These are phyloP conservation scores for Aspergillus floridensis DNA, from an alignment of 2,329 filamentous ascomycete genomes.

Conservation along the genomic window DNA sequence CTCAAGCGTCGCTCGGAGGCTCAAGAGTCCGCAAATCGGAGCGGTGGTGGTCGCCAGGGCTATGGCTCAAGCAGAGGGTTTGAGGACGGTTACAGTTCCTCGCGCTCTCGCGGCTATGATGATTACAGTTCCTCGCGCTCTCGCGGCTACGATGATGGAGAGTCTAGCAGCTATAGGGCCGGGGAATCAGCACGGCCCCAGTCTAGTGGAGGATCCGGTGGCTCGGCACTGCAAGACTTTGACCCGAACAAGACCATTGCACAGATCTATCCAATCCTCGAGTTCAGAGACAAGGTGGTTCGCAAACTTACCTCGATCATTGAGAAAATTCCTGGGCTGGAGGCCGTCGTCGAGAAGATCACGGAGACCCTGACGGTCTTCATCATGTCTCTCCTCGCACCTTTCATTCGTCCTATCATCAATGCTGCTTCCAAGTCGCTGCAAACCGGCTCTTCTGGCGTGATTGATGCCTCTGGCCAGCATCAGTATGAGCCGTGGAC, in stretches of 20 bases:
- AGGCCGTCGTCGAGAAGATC: slow-evolving; percentile 87
- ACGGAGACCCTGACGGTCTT: slow-evolving; percentile 91
- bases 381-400: slow-evolving; percentile 83
- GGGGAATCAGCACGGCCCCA: slow-evolving; percentile 23
- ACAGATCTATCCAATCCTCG: slow-evolving; percentile 91
- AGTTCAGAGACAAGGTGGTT: slow-evolving; percentile 92
- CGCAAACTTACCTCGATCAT: slow-evolving; percentile 81
- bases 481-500: slow-evolving; percentile 79
- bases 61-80: slow-evolving; percentile 23
- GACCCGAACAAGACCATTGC: slow-evolving; percentile 73
- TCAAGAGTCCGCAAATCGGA: slow-evolving; percentile 60
- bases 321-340: slow-evolving; percentile 86
- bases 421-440: slow-evolving; percentile 77
- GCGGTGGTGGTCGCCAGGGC: slow-evolving; percentile 31
- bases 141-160: slow-evolving; percentile 15
- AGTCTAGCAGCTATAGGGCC: slow-evolving; percentile 36
- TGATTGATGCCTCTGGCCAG: slow-evolving; percentile 65
- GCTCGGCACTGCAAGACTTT: slow-evolving; percentile 73
- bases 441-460: slow-evolving; percentile 77
- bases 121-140: slow-evolving; percentile 3
- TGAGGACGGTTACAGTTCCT: slow-evolving; percentile 14
- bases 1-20: slow-evolving; percentile 61
- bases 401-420: slow-evolving; percentile 90
- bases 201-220: slow-evolving; percentile 37
- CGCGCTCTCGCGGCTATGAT: slow-evolving; percentile 6